Percentiles rank a stretch among this genome's conserved stretches.
Conservation (phyloP, 164 flowering plant species). For the Annona squamosa region DNA sequence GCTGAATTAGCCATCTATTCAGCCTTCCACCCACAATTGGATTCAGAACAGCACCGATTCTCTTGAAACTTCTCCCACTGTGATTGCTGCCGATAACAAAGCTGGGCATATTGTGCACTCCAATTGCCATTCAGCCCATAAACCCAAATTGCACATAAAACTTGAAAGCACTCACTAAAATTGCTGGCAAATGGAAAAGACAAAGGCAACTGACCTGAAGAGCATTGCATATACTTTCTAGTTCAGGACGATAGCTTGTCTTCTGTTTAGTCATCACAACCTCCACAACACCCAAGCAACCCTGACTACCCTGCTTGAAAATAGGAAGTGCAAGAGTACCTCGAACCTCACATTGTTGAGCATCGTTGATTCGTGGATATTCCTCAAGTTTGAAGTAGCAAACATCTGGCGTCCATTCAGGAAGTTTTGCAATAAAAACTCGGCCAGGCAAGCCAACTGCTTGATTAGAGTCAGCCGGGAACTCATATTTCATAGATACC, state of each 20-base stretch:
- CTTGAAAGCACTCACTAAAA: neutral
- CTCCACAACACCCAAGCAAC: conserved; percentile 87
- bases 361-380: conserved; percentile 57
- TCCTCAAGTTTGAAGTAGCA: conserved; percentile 62
- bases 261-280: conserved; percentile 58
- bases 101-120: too few relatives aligned
- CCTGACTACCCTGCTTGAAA: conserved; percentile 59
- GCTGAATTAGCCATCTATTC: too few relatives aligned
- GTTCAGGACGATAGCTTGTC: conserved; percentile 49
- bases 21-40: too few relatives aligned
- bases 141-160: neutral
- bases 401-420: conserved; percentile 96
- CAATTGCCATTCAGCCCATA: too few relatives aligned
- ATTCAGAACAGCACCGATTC: too few relatives aligned
- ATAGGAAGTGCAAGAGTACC: conserved; percentile 86
- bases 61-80: too few relatives aligned
- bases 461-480: conserved; percentile 45
- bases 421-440: conserved; percentile 64
- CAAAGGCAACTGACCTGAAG: conserved; percentile 54
- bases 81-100: too few relatives aligned
- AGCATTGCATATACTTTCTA: conserved; percentile 79
- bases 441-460: conserved; percentile 68
- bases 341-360: conserved; percentile 54
- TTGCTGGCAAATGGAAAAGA: neutral
- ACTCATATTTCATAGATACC: conserved; percentile 52